phyloP scores from a whole-genome alignment of 2,329 filamentous ascomycete species.

The Pseudogymnoascus sp. region DNA sequence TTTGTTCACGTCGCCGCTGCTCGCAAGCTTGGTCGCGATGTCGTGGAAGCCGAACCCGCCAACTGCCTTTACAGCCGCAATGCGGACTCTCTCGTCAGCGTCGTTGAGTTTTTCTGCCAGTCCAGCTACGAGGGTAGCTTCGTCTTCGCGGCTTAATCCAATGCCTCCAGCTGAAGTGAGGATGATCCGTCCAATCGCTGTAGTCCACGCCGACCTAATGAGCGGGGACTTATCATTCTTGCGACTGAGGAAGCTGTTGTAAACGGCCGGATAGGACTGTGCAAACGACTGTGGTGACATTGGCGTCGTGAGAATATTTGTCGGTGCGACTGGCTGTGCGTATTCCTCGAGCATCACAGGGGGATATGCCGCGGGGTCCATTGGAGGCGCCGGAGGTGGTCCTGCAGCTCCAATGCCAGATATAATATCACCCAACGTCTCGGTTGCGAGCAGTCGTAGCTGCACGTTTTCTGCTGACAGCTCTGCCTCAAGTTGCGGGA shows the following conservation, averaged over 20 bases:
- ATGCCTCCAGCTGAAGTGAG: constrained; percentile 88
- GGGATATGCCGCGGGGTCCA: constrained; percentile 84
- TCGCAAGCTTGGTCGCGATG: constrained; percentile 73
- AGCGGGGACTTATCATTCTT: constrained; percentile 77
- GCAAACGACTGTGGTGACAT: constrained; percentile 84
- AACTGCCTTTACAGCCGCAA: constrained; percentile 81
- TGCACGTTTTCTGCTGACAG: constrained; percentile 83
- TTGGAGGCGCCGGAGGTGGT: constrained; percentile 59
- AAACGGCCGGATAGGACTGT: constrained; percentile 69
- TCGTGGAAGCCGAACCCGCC: constrained; percentile 73
- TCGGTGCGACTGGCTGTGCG: constrained; percentile 41
- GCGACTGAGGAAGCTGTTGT: constrained; percentile 76
- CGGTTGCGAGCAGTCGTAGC: constrained; percentile 77
- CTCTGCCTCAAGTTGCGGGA: constrained; percentile 89
- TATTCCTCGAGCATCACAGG: constrained; percentile 59
- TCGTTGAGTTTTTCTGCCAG: constrained; percentile 78
- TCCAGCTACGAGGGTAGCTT: constrained; percentile 62
- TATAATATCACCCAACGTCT: constrained; percentile 91
- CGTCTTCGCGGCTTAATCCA: constrained; percentile 76
- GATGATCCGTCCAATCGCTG: constrained; percentile 74
- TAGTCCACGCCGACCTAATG: constrained; percentile 81
- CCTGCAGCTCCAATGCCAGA: constrained; percentile 89
- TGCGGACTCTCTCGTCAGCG: constrained; percentile 79
- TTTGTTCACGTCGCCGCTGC: constrained; percentile 65
- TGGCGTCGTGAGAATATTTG: constrained; percentile 65